These are phyloP conservation scores for Entomortierella parvispora DNA, from an alignment of 192 early-diverging fungal species.

Conservation along the genomic window DNA sequence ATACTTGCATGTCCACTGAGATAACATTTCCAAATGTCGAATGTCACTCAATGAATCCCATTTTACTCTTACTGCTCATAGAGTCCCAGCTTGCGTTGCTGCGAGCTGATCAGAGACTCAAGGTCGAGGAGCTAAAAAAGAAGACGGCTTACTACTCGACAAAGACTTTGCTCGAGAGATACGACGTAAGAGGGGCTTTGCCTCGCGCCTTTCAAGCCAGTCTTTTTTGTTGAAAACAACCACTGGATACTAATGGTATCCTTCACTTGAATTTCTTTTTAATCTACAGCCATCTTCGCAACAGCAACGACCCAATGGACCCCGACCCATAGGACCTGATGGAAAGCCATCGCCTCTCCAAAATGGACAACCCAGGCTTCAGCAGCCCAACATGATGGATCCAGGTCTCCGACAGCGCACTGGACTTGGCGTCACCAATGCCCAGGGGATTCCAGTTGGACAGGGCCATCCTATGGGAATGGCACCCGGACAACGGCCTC, in stretches of 20 bases:
- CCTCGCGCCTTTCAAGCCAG: neutral
- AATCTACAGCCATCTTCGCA: conserved; percentile 19
- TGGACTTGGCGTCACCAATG: conserved; percentile 34
- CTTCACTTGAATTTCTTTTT: neutral
- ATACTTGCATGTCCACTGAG: neutral
- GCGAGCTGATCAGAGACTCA: conserved; percentile 69
- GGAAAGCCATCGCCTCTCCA: conserved; percentile 13
- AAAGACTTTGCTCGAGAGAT: conserved; percentile 88
- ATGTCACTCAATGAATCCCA: neutral
- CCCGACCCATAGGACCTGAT: conserved; percentile 26
- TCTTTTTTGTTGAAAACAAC: conserved; percentile 2
- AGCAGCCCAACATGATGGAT: conserved; percentile 41
- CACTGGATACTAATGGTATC: neutral
- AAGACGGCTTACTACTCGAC: conserved; percentile 93
- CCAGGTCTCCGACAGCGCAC: conserved; percentile 42
- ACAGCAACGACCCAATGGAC: conserved; percentile 19
- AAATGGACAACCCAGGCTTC: conserved; percentile 31
- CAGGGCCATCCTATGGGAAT: conserved; percentile 28
- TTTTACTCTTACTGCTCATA: conserved; percentile 4
- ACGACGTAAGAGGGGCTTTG: conserved; percentile 62
- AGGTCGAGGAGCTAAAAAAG: conserved; percentile 95
- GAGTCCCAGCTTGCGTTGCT: conserved; percentile 55
- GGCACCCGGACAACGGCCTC: conserved; percentile 26
- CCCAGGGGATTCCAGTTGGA: conserved; percentile 14
- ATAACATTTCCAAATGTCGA: neutral